These are phyloP conservation scores for Podaxis sp. DNA, from an alignment of 768 basidiomycete genomes.

Conservation along the genomic window DNA sequence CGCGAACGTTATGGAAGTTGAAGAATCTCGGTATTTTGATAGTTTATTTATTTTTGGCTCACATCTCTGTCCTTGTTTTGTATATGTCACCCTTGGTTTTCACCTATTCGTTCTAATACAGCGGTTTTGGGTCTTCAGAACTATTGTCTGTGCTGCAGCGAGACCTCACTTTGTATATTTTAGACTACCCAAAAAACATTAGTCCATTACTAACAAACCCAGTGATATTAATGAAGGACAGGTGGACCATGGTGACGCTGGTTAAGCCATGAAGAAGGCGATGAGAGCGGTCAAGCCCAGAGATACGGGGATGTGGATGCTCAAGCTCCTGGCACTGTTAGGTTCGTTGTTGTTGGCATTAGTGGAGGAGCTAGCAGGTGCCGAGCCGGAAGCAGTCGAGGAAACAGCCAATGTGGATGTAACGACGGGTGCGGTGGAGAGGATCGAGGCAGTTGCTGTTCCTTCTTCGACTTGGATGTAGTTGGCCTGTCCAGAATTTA, in stretches of 20 bases:
- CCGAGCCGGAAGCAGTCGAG: constrained; percentile 15
- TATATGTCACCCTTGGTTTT: constrained; percentile 22
- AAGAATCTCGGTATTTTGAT: constrained; percentile 6
- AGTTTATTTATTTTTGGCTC: constrained; percentile 10
- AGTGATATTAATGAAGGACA: neutral
- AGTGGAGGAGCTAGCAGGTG: constrained; percentile 15
- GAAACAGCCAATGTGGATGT: constrained; percentile 51
- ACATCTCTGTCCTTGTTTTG: neutral
- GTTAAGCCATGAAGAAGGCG: neutral
- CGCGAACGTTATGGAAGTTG: constrained; percentile 40
- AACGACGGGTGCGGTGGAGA: constrained; percentile 64
- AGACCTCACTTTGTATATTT: neutral
- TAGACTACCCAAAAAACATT: neutral
- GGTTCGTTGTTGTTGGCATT: constrained; percentile 14
- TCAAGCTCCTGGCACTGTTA: constrained; percentile 8
- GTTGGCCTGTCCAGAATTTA: constrained; percentile 43
- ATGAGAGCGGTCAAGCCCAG: constrained; percentile 3
- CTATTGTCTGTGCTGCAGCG: neutral
- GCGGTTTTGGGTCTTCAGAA: neutral
- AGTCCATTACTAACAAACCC: neutral
- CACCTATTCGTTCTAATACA: constrained; percentile 1
- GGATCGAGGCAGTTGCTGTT: constrained; percentile 47
- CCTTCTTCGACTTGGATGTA: constrained; percentile 79
- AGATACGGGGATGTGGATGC: neutral
- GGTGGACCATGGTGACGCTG: neutral